phyloP scores from a whole-genome alignment of 164 flowering plant species.

The Warburgia ugandensis region DNA sequence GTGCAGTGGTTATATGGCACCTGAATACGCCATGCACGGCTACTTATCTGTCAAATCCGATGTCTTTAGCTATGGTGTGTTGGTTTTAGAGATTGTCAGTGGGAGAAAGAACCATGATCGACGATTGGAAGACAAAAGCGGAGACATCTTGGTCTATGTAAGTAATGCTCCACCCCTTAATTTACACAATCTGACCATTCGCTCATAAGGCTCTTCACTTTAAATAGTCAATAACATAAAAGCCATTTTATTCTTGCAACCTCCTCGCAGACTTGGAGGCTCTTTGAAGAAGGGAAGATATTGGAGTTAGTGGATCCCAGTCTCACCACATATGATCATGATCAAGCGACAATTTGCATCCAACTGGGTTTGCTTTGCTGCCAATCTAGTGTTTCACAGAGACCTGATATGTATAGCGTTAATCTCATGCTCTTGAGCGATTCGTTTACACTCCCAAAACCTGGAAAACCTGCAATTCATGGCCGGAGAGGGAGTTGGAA shows the following conservation, averaged over 20 bases:
- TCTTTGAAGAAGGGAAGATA: conserved; percentile 38
- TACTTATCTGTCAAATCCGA: conserved; percentile 72
- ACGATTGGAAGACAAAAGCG: conserved; percentile 30
- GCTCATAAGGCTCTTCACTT: background rate
- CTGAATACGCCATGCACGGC: conserved; percentile 81
- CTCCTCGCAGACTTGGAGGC: conserved; percentile 52
- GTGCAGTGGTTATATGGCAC: conserved; percentile 84
- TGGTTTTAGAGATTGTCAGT: conserved; percentile 72
- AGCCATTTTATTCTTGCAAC: background rate
- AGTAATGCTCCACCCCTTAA: conserved; percentile 18
- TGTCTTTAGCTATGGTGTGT: conserved; percentile 74
- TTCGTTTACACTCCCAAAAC: conserved; percentile 55
- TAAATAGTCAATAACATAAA: background rate
- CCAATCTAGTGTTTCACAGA: conserved; percentile 47
- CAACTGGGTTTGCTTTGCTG: conserved; percentile 70
- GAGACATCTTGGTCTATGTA: conserved; percentile 69
- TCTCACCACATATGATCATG: conserved; percentile 29
- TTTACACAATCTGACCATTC: background rate
- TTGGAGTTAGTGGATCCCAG: conserved; percentile 50
- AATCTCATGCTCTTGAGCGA: conserved; percentile 66
- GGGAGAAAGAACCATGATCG: conserved; percentile 63
- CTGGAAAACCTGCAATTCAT: conserved; percentile 67
- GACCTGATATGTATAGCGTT: conserved; percentile 70
- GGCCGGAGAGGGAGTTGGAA: conserved; percentile 57
- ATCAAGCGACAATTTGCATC: conserved; percentile 64